A percentile compares a stretch with the other conserved stretches of the same genome.
These are phyloP conservation scores for Pseudozyma sp. DNA, from an alignment of 1,284 basidiomycete species.

Conservation along the genomic window DNA sequence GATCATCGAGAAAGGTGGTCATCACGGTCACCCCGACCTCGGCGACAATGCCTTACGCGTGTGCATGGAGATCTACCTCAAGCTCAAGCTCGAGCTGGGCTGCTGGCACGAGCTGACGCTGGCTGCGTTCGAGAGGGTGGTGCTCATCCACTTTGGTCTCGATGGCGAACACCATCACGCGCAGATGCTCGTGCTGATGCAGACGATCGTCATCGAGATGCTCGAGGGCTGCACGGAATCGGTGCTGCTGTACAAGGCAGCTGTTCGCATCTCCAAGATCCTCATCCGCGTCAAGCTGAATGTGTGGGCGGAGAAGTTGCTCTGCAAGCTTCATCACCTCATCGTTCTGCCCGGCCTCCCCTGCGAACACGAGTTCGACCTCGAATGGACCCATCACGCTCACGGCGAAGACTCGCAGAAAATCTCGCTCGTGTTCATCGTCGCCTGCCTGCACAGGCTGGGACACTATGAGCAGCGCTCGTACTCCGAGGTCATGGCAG, in stretches of 20 bases:
- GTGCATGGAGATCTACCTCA: conserved; percentile 10
- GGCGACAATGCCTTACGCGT: conserved; percentile 8
- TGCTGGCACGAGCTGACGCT: conserved; percentile 13
- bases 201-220: conserved; percentile 1
- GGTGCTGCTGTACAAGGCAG: not conserved
- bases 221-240: conserved; percentile 1
- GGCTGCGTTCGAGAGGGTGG: not conserved
- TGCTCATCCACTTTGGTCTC: conserved; percentile 4
- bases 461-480: conserved; percentile 3
- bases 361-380: conserved; percentile 6
- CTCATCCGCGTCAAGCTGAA: conserved; percentile 2
- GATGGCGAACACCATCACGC: conserved; percentile 5
- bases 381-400: conserved; percentile 1
- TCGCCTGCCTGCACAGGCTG: conserved; percentile 5
- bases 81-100: conserved; percentile 4
- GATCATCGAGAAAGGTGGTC: conserved; percentile 8
- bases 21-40: conserved; percentile 9
- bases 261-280: conserved; percentile 3
- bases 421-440: conserved; percentile 9
- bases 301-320: not conserved
- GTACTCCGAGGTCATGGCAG: conserved; percentile 10
- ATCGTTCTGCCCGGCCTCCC: conserved; percentile 4
- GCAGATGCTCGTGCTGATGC: conserved; percentile 1
- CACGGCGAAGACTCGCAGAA: not conserved
- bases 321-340: conserved; percentile 10